Evolutionary conservation across 345 rosid genomes (phyloP).

Genomic region (Eucalyptus pauciflora): DNA sequence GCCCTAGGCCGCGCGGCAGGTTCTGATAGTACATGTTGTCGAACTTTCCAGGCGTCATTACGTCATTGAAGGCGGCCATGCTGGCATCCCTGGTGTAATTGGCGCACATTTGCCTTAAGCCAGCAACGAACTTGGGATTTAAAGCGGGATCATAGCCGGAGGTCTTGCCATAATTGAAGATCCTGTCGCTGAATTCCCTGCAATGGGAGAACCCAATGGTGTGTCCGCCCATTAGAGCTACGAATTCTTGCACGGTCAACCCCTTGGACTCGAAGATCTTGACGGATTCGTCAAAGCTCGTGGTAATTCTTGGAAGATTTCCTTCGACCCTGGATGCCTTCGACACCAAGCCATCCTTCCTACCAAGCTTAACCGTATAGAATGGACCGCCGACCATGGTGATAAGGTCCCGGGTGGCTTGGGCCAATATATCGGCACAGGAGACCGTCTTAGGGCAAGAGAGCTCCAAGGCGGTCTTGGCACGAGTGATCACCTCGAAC

Average conservation of each 20-base stretch:
- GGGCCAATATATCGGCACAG: conserved; percentile 77
- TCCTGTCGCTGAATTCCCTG: conserved; percentile 39
- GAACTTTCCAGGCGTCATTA: conserved; percentile 82
- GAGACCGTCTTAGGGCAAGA: conserved; percentile 79
- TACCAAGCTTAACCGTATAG: conserved; percentile 62
- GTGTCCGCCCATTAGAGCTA: conserved; percentile 81
- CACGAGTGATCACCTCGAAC: conserved; percentile 64
- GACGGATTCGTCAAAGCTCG: conserved; percentile 31
- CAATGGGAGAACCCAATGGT: conserved; percentile 95
- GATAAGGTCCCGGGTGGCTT: conserved; percentile 70
- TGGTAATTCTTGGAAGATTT: conserved; percentile 47
- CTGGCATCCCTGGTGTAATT: conserved; percentile 48
- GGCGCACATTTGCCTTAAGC: conserved; percentile 49
- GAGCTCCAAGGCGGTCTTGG: conserved; percentile 83
- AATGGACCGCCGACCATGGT: conserved; percentile 63
- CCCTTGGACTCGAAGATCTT: conserved; percentile 40
- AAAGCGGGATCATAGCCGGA: conserved; percentile 18
- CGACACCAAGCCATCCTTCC: conserved; percentile 53
- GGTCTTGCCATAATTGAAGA: conserved; percentile 10
- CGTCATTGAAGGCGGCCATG: conserved; percentile 75
- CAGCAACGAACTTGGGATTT: conserved; percentile 63
- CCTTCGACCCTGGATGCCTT: conserved; percentile 28
- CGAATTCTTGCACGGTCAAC: conserved; percentile 62
- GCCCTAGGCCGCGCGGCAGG: conserved; percentile 65
- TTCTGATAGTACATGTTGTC: conserved; percentile 82